These are phyloP conservation scores for Penicillium atrosanguineum DNA, from an alignment of 495 filamentous ascomycete genomes.

Conservation along the genomic window DNA sequence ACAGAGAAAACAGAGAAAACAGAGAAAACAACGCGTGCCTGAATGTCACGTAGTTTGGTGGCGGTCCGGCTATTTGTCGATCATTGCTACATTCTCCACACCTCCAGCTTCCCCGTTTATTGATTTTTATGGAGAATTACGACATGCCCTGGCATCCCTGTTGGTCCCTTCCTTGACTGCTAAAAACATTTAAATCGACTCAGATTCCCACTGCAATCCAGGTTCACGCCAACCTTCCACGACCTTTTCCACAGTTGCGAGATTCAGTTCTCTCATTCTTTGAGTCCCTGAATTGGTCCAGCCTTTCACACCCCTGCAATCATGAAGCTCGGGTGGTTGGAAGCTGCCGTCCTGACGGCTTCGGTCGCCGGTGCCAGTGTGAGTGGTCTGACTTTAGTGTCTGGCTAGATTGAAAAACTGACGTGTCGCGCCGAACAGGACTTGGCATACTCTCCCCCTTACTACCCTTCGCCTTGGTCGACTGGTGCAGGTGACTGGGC, in stretches of 20 bases:
- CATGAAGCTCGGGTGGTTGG: slow-evolving; percentile 43
- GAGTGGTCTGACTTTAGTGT: background rate
- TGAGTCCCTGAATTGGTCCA: slow-evolving; percentile 6
- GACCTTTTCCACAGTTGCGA: background rate
- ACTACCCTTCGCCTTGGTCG: slow-evolving; percentile 84
- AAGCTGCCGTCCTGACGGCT: slow-evolving; percentile 33
- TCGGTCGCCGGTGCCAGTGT: slow-evolving; percentile 40
- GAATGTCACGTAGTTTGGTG: background rate
- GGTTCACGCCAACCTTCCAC: background rate
- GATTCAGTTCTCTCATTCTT: slow-evolving; percentile 5
- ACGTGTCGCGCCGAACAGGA: slow-evolving; percentile 21
- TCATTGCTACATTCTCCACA: slow-evolving; percentile 21
- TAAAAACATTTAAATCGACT: slow-evolving; percentile 8
- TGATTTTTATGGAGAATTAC: slow-evolving; percentile 3
- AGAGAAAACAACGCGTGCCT: background rate
- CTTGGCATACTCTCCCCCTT: slow-evolving; percentile 55
- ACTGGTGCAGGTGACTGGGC: slow-evolving; percentile 69
- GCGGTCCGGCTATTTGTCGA: background rate
- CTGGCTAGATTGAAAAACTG: background rate
- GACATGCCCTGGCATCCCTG: background rate
- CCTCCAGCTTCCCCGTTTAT: slow-evolving; percentile 4
- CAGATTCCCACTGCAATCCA: background rate
- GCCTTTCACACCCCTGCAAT: slow-evolving; percentile 12
- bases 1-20: too few relatives aligned
- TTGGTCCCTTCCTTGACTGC: background rate